A percentile compares a stretch with the other conserved stretches of the same genome.
These are phyloP conservation scores for Paramecium caudatum DNA, from an alignment of 73 alveolate species.

Conservation along the genomic window DNA sequence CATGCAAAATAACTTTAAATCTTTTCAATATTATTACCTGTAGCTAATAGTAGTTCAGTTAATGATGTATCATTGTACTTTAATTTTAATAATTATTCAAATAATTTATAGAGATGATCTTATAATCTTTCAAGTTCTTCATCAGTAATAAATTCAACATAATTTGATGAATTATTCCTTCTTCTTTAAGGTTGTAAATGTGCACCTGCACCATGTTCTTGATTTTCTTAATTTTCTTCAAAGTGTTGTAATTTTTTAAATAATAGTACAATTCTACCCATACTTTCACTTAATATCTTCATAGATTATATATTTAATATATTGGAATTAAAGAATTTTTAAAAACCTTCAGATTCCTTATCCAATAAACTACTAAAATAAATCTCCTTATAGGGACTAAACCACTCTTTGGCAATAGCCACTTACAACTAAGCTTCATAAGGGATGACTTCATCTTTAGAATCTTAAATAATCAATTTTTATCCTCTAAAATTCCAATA, in stretches of 20 bases:
- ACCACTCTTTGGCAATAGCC: conserved; percentile 29
- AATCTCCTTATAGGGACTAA: conserved; percentile 10
- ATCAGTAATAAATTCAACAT: not conserved
- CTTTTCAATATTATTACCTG: not conserved
- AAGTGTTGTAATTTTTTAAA: not conserved
- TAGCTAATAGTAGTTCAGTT: not conserved
- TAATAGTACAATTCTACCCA: not conserved
- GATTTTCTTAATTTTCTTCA: not conserved
- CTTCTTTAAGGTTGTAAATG: no score
- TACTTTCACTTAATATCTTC: not conserved
- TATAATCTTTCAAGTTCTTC: conserved; percentile 10
- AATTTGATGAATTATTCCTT: not conserved
- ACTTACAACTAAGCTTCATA: conserved; percentile 31
- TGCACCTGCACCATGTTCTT: not conserved
- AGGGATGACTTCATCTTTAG: conserved; percentile 58
- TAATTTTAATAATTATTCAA: not conserved
- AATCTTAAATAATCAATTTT: conserved; percentile 16
- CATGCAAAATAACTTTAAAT: conserved; percentile 14
- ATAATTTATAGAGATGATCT: not conserved
- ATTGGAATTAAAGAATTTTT: not conserved
- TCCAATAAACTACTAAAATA: not conserved
- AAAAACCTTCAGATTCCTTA: not conserved
- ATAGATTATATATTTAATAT: not conserved
- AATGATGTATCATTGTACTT: not conserved
- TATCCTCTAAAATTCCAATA: conserved; percentile 57